Evolutionary conservation across 108 stramenopile species (phyloP).

Genomic region (Parmales sp.): DNA sequence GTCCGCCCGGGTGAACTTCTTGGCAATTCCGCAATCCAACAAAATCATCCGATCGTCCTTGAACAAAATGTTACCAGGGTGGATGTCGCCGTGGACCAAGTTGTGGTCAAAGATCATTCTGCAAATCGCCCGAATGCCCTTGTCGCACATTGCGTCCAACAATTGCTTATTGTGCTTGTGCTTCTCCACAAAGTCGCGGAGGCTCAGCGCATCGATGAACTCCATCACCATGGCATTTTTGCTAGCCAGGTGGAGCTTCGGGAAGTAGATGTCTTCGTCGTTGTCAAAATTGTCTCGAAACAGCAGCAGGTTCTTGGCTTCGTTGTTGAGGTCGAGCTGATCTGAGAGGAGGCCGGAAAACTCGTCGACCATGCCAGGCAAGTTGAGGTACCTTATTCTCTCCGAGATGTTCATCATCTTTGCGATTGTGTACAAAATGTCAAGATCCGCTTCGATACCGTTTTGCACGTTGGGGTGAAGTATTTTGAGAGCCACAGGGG

Average conservation of each 20-base stretch:
- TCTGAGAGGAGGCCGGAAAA: conserved; percentile 70
- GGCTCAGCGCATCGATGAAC: conserved; percentile 25
- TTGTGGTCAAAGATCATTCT: conserved; percentile 66
- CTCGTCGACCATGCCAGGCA: conserved; percentile 56
- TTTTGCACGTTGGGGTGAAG: conserved; percentile 71
- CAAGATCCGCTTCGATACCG: conserved; percentile 61
- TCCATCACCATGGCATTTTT: conserved; percentile 3
- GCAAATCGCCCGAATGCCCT: conserved; percentile 40
- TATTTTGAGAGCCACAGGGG: conserved; percentile 67
- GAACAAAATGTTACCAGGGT: conserved; percentile 53
- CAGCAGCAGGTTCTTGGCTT: conserved; percentile 43
- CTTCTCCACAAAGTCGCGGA: conserved; percentile 28
- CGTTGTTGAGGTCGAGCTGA: conserved; percentile 71
- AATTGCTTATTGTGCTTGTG: conserved; percentile 24
- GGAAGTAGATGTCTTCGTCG: conserved; percentile 26
- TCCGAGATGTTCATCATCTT: conserved; percentile 38
- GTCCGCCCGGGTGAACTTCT: conserved; percentile 34
- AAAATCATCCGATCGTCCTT: conserved; percentile 23
- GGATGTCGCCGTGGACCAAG: conserved; percentile 59
- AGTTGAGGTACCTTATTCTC: conserved; percentile 37
- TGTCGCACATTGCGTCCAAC: conserved; percentile 27
- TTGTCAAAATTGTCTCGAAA: conserved; percentile 39
- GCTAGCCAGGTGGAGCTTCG: conserved; percentile 15
- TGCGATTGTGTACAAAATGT: conserved; percentile 58
- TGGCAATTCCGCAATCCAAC: conserved; percentile 53